Evolutionary conservation across 768 basidiomycete genomes (phyloP), one percentile per base, ranked within the genome.

Genomic region (Candolleomyces aberdarensis): DNA sequence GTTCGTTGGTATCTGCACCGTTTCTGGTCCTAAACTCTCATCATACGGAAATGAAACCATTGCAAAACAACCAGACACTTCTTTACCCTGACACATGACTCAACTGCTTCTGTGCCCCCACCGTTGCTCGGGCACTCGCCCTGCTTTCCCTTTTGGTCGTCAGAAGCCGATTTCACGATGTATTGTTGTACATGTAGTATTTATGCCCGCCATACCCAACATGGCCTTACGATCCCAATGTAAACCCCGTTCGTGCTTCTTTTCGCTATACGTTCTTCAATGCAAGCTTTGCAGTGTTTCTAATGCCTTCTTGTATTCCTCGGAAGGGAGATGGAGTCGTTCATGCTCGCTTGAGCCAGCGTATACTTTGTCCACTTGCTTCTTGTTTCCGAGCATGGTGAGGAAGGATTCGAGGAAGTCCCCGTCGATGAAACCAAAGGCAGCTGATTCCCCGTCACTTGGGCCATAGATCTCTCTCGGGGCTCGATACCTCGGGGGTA

Each of bases 361-460:
- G 64, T 88, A 73, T 10, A 91, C 83, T 61, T 78, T 73, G 56
- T 80, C 71, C n/a, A 85, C 73, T 22, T 78, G 71, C 5, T 75
- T 67, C 0, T 78, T 72, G 19, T 80, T 74, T 13, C 67, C 70
- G 41, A 75, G 46, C 52, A 79, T 75, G 17, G 72, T 72, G 56
- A 88, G 76, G 71, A 90, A 86, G 19, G 77, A 74, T 71, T 95
- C 91, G 19, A 97, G 69, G 64, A 94, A 91, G 68, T 92, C 89
- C 1, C 94, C 95, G 62, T 97, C 94, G 31, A 97, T 77, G 79
- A 97, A 94, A 15, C 93, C 94, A 44, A 79, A 80, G 1, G 89
- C 80, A 0, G 80, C 65, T 29, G 72, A 66, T 36, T 87, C 83
- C 8, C 80, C 77, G 65, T 91, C 89, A 53, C 81, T 85, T 22